These are phyloP conservation scores for Borovskyia barvae DNA, from an alignment of 208 protist genomes.

Conservation along the genomic window DNA sequence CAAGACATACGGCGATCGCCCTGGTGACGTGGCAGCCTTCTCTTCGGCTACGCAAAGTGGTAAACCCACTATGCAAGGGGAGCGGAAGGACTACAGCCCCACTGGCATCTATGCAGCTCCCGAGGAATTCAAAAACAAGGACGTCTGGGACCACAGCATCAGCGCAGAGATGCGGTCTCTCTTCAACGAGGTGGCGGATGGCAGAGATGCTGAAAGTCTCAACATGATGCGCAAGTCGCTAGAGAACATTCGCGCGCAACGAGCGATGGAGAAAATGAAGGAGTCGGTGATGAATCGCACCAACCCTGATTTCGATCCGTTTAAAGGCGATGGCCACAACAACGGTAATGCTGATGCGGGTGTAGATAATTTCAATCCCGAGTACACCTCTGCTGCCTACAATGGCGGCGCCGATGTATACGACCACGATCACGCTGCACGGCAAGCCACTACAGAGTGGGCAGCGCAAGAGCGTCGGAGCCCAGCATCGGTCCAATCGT, in stretches of 20 bases:
- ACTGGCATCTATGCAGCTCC: slow-evolving; percentile 73
- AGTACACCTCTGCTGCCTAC: slow-evolving; percentile 16
- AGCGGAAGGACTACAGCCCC: slow-evolving; percentile 82
- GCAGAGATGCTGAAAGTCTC: slow-evolving; percentile 74
- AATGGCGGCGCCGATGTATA: slow-evolving; percentile 4
- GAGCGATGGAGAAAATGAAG: slow-evolving; percentile 86
- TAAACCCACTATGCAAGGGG: slow-evolving; percentile 68
- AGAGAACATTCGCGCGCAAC: slow-evolving; percentile 79
- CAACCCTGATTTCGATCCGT: slow-evolving; percentile 15
- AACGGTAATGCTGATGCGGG: slow-evolving; percentile 36
- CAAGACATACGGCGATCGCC: slow-evolving; percentile 73
- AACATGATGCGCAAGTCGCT: slow-evolving; percentile 87
- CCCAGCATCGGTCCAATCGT: neutral
- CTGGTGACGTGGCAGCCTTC: slow-evolving; percentile 63
- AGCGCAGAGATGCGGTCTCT: slow-evolving; percentile 72
- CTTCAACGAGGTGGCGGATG: slow-evolving; percentile 67
- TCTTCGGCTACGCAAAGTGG: slow-evolving; percentile 36
- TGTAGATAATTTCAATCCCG: slow-evolving; percentile 48
- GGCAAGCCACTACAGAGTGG: slow-evolving; percentile 5
- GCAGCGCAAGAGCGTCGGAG: slow-evolving; percentile 1
- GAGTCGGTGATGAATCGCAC: slow-evolving; percentile 66
- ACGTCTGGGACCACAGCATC: slow-evolving; percentile 82
- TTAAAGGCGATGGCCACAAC: slow-evolving; percentile 47
- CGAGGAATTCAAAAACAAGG: slow-evolving; percentile 81
- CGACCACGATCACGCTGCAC: slow-evolving; percentile 13